Percentiles rank a stretch among this genome's conserved stretches.
phyloP scores from a whole-genome alignment of 306 rosid genomes.

The Rosa persica region DNA sequence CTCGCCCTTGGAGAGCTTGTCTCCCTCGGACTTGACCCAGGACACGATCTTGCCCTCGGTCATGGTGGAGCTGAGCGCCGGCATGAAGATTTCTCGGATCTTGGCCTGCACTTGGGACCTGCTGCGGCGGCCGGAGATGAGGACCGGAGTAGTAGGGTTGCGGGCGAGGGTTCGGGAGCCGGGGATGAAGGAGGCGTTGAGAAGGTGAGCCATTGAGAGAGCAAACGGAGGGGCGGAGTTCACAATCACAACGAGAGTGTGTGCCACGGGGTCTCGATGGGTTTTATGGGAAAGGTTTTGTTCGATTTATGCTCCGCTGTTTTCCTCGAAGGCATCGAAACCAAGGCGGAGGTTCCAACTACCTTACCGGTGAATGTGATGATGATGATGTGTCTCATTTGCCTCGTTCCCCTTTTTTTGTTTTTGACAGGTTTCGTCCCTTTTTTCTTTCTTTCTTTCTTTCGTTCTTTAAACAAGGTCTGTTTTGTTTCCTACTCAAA shows the following conservation, averaged over 20 bases:
- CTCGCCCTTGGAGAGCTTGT: constrained; percentile 87
- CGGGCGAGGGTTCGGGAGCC: constrained; percentile 38
- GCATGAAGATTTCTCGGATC: constrained; percentile 99
- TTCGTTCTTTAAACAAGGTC: too few species aligned
- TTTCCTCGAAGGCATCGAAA: constrained; percentile 76
- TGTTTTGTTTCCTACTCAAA: too few species aligned
- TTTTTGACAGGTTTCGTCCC: too few species aligned
- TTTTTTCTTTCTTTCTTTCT: background rate
- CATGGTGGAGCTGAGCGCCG: constrained; percentile 97
- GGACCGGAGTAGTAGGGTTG: background rate
- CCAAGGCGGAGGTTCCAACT: constrained; percentile 70
- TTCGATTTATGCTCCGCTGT: background rate
- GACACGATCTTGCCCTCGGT: constrained; percentile 96
- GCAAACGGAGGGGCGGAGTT: background rate
- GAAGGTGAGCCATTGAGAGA: constrained; percentile 75
- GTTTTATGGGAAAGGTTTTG: background rate
- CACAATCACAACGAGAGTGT: background rate
- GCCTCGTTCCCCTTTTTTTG: background rate
- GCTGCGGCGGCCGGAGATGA: constrained; percentile 22
- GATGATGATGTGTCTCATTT: background rate
- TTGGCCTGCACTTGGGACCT: constrained; percentile 51
- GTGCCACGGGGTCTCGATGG: too few species aligned
- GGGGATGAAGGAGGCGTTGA: constrained; percentile 57
- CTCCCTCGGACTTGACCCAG: constrained; percentile 95
- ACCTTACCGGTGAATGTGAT: constrained; percentile 31